These are phyloP conservation scores for Trichomonas vaginalis DNA, from an alignment of 208 protist species.

Conservation along the genomic window DNA sequence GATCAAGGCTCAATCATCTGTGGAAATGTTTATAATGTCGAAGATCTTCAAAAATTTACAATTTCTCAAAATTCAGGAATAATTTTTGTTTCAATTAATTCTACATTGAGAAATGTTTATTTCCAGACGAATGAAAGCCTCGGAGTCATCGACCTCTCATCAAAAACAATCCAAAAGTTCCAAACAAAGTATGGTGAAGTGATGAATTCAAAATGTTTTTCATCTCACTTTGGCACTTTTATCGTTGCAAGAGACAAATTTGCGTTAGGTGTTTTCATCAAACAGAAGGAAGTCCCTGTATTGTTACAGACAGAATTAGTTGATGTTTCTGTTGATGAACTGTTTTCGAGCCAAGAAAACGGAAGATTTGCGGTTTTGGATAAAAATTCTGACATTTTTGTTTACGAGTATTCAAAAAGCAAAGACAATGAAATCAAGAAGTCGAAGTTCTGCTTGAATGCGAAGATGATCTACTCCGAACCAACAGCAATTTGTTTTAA, in stretches of 20 bases:
- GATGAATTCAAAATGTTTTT: not conserved
- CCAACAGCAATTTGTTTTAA: not conserved
- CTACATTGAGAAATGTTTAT: not conserved
- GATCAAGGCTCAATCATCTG: not conserved
- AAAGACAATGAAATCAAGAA: not conserved
- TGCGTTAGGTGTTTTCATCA: not conserved
- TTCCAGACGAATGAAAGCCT: not conserved
- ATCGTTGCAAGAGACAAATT: not conserved
- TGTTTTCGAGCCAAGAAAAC: too few relatives aligned
- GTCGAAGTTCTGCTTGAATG: not conserved
- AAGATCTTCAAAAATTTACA: not conserved
- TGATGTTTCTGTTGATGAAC: not conserved
- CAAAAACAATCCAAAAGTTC: not conserved
- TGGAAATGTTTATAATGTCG: not conserved
- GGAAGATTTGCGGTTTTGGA: not conserved
- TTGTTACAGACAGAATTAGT: not conserved
- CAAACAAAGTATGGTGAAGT: not conserved
- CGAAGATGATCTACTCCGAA: too few relatives aligned
- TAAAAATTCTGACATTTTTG: not conserved
- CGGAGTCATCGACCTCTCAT: not conserved
- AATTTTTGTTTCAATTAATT: not conserved
- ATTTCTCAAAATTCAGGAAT: not conserved
- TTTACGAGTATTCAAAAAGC: not conserved
- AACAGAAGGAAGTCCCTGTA: not conserved
- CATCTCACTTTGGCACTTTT: not conserved